Base-by-base conservation (phyloP, 2,329 filamentous ascomycete species). In the Zymoseptoria passerinii region DNA sequence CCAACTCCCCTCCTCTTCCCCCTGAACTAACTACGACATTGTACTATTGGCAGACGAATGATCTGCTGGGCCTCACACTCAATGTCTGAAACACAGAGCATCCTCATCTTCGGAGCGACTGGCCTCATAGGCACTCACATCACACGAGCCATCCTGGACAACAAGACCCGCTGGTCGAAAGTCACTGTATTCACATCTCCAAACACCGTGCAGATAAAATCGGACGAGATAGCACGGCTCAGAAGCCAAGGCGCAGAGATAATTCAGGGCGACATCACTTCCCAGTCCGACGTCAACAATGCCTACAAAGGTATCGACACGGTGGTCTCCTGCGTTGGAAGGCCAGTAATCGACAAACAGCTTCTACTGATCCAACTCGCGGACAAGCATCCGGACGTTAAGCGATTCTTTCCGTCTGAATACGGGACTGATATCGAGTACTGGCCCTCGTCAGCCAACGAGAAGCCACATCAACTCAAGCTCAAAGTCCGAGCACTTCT, bases 401-500 rank as follows among this genome's bases (percentile, higher is more conserved):
- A 80, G 61, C 82, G 82, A 76, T 87, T 89, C 74, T 81, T 86
- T 62, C 85, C 86, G 0, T 86, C 82, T 7, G 85, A 88, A 69
- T 88, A 84, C 67, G 83, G 83, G 57, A 87, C 82, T 1, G 85
- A 85, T 66, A 81, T 84, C 52, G 84, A 85, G 68, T 85, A 87
- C 66, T 63, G 60, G 20, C 75, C 82, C 0, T 68, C 77, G 20
- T 87, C 84, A 13, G 76, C 77, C 2, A 65, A 73, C 8, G 87
- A 90, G 72, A 82, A 80, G 66, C 84, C 87, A 2, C 87, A 90
- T 67, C 86, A 89, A 73, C 72, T 78, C 57, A 90, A 90, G 71
- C 78, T 89, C 55, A 82, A 83, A 66, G 83, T 89, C n/a, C 79
- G 87, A 59, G 81, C 79, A 57, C 80, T 80, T 28, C 76, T 88